These are phyloP conservation scores for Aspergillus sergii DNA, from an alignment of 2,329 filamentous ascomycete genomes.

Conservation along the genomic window DNA sequence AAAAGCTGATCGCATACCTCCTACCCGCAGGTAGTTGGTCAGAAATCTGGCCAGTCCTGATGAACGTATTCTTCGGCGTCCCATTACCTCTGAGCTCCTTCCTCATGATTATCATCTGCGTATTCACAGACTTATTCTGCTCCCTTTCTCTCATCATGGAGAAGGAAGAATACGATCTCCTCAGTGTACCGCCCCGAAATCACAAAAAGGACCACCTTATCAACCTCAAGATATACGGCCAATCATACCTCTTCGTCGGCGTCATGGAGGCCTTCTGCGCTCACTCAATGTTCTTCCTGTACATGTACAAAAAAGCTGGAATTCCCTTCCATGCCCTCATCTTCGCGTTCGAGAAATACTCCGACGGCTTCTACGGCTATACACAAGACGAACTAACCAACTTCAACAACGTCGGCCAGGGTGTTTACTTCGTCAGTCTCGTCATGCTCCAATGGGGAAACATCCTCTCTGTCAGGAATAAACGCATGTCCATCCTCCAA, in stretches of 20 bases:
- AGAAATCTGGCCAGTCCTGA: conserved; percentile 60
- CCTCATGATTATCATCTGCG: conserved; percentile 62
- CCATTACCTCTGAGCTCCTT: conserved; percentile 56
- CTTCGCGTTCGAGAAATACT: conserved; percentile 54
- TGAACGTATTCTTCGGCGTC: conserved; percentile 60
- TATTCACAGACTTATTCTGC: conserved; percentile 58
- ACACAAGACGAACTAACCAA: conserved; percentile 47
- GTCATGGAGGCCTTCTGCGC: conserved; percentile 55
- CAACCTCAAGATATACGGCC: conserved; percentile 54
- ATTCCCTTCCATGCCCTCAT: conserved; percentile 54
- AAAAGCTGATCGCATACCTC: conserved; percentile 46
- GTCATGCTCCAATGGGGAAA: conserved; percentile 60
- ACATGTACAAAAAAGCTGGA: conserved; percentile 52
- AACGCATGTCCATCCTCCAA: conserved; percentile 55
- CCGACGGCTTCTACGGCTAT: conserved; percentile 55
- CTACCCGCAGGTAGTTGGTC: conserved; percentile 58
- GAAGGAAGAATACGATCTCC: conserved; percentile 57
- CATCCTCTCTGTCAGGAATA: conserved; percentile 55
- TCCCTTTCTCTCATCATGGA: conserved; percentile 58
- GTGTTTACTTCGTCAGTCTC: conserved; percentile 58
- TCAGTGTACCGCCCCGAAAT: conserved; percentile 55
- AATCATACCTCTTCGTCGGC: conserved; percentile 57
- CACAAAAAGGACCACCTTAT: conserved; percentile 56
- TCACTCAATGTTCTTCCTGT: conserved; percentile 58
- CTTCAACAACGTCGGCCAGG: conserved; percentile 55